Evolutionary conservation across 2,329 filamentous ascomycete species (phyloP).

Genomic region (Aureobasidium namibiae): DNA sequence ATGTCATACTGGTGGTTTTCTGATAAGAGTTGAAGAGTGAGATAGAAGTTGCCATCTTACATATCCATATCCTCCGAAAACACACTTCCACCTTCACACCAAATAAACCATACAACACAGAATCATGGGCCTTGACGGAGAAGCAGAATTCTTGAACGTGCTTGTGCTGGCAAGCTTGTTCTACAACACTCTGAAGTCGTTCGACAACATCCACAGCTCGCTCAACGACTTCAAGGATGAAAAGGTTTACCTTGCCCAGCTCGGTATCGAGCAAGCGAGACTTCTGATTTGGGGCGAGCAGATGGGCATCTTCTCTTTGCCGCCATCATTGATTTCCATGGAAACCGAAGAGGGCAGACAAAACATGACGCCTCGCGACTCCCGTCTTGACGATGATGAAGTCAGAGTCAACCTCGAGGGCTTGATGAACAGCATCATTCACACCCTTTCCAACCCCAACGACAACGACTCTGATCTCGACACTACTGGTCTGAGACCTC

Average conservation of each 20-base stretch:
- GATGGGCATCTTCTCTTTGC: slow-evolving; percentile 38
- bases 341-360: slow-evolving; percentile 35
- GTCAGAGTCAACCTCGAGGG: slow-evolving; percentile 31
- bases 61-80: background rate
- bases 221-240: slow-evolving; percentile 36
- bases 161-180: slow-evolving; percentile 37
- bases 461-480: slow-evolving; percentile 33
- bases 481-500: slow-evolving; percentile 36
- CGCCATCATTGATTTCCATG: slow-evolving; percentile 36
- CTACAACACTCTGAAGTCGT: slow-evolving; percentile 40
- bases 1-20: slow-evolving; percentile 1
- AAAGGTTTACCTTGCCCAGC: slow-evolving; percentile 34
- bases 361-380: slow-evolving; percentile 35
- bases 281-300: slow-evolving; percentile 41
- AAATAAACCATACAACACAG: background rate
- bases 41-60: slow-evolving; percentile 1
- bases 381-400: slow-evolving; percentile 32
- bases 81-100: background rate
- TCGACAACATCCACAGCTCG: slow-evolving; percentile 37
- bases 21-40: background rate
- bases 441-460: slow-evolving; percentile 29
- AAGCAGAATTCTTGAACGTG: slow-evolving; percentile 29
- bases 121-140: background rate
- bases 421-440: slow-evolving; percentile 35
- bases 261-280: slow-evolving; percentile 41